Base-by-base conservation (phyloP, 2,329 filamentous ascomycete genomes). In the Fusarium piperis region DNA sequence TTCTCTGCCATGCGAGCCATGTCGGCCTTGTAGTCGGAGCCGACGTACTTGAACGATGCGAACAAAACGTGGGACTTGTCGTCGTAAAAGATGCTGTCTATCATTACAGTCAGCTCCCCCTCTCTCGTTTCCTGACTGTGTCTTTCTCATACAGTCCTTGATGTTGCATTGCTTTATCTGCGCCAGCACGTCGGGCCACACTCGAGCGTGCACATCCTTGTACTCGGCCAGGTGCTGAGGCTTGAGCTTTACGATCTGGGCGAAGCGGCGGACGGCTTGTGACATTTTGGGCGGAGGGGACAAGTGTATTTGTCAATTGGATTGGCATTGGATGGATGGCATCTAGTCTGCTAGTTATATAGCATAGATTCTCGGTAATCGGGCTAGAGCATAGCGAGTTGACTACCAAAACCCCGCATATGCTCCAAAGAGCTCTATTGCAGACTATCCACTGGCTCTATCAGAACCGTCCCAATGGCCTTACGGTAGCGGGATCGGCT, bases 111-210 rank as follows among this genome's bases (percentile, higher is more conserved):
- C 26, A 66, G 65, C 28, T 23, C 33, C 23, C 33, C 20, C 16
- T 28, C 6, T 30, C 18, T 32, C 20, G 23, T 23, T 5, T 23
- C 23, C 5, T 5, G 23, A 23, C 23, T 23, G 35, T 26, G 23
- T 15, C 4, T n/a, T 20, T 30, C n/a, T 36, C 53, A 81, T 85
- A 91, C 90, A 95, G 77, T 95, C 93, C 67, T 85, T 83, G 65
- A 95, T 93, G 72, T 92, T 92, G 79, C 90, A 93, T 41, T 91
- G 88, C 78, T 91, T 90, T 77, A 95, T 94, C 82, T 94, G 91
- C 79, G 89, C 86, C 35, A 93, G 82, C 1, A 96, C 92, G 74
- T 93, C 91, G 7, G 92, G 92, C 93, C 93, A 95, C 1, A 94
- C 92, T 6, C 86, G 86, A 8, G 89, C 90, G 78, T 95, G 93